Evolutionary conservation across 345 rosid genomes (phyloP).

Genomic region (Lenwebbia sp.): DNA sequence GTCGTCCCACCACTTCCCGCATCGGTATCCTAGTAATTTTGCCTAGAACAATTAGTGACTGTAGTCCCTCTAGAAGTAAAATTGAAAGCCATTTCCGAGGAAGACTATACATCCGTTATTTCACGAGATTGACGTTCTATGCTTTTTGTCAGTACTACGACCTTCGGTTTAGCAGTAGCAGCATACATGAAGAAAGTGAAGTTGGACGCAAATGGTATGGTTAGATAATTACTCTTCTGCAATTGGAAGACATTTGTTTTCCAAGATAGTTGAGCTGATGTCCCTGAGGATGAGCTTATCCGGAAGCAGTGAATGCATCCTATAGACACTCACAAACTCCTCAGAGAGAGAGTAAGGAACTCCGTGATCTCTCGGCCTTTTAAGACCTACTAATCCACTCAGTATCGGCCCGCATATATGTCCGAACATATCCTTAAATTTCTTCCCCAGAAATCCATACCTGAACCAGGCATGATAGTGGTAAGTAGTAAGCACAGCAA

Average conservation of each 20-base stretch:
- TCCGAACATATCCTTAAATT: conserved; percentile 50
- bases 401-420: conserved; percentile 39
- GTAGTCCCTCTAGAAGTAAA: background rate
- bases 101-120: background rate
- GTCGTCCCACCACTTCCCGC: conserved; percentile 44
- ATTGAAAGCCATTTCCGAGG: background rate
- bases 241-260: conserved; percentile 30
- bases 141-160: background rate
- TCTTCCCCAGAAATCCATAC: conserved; percentile 66
- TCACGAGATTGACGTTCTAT: background rate
- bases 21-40: conserved; percentile 34
- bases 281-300: conserved; percentile 43
- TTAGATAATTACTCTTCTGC: conserved; percentile 30
- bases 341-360: conserved; percentile 68
- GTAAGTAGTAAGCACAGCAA: background rate
- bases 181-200: background rate
- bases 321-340: conserved; percentile 63
- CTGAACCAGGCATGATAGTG: conserved; percentile 5
- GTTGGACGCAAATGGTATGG: background rate
- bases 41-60: background rate
- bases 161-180: background rate
- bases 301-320: conserved; percentile 66
- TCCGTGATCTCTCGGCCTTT: conserved; percentile 67
- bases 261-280: conserved; percentile 20
- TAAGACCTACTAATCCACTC: conserved; percentile 66